These are phyloP conservation scores for Mentha longifolia DNA, from an alignment of 257 asterid species.

Conservation along the genomic window DNA sequence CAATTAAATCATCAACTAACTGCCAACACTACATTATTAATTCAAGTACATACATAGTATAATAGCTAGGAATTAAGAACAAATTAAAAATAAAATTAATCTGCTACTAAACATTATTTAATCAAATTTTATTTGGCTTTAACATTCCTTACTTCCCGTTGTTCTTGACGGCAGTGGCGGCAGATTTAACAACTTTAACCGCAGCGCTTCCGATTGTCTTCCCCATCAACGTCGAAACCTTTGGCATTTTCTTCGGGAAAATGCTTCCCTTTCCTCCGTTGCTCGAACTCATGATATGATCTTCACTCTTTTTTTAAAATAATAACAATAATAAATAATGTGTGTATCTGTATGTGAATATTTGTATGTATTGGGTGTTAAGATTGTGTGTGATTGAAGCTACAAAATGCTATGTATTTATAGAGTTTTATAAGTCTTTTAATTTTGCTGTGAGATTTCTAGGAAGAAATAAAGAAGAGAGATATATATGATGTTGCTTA, in stretches of 20 bases:
- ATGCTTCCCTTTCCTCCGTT: neutral
- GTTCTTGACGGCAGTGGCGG: slow-evolving; percentile 23
- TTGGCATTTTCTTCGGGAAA: slow-evolving; percentile 26
- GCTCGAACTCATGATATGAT: slow-evolving; percentile 24
- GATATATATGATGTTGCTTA: neutral
- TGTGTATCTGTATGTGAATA: no score
- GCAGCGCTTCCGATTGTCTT: slow-evolving; percentile 28
- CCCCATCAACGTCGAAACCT: slow-evolving; percentile 33
- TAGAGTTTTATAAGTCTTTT: no score
- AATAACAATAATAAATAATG: neutral
- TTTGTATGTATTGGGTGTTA: no score
- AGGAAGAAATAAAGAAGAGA: neutral
- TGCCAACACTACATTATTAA: no score
- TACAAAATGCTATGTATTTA: neutral
- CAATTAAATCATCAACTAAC: no score
- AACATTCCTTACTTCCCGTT: slow-evolving; percentile 12
- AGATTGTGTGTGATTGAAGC: neutral
- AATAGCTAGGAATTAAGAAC: no score
- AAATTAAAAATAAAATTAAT: neutral
- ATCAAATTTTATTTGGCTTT: neutral
- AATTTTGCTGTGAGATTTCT: slow-evolving; percentile 1
- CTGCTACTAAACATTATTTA: neutral
- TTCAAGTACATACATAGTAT: no score
- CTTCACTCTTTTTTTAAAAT: neutral
- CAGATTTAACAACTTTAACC: slow-evolving; percentile 11